Evolutionary conservation across 768 basidiomycete genomes (phyloP).

Genomic region (Mycena galericulata): DNA sequence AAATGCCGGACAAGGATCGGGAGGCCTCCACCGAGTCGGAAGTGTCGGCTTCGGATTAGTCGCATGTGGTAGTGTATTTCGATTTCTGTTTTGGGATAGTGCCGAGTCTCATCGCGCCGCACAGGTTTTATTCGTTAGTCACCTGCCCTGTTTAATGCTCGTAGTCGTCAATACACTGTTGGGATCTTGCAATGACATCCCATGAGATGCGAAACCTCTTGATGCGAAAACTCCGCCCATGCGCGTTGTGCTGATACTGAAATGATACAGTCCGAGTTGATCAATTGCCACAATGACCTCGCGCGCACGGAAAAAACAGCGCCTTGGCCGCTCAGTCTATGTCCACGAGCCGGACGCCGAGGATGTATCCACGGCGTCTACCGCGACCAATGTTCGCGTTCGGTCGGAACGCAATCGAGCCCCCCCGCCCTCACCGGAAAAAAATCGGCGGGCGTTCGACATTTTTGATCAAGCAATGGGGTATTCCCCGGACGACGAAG

Average conservation of each 20-base stretch:
- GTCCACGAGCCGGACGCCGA: background rate
- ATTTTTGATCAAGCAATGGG: conserved; percentile 11
- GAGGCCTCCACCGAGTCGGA: background rate
- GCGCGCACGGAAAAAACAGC: background rate
- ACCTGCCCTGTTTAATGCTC: too few relatives aligned
- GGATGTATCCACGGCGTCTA: background rate
- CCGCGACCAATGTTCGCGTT: background rate
- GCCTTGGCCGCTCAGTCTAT: background rate
- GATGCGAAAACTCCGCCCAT: too few relatives aligned
- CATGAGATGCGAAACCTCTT: too few relatives aligned
- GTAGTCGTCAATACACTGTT: too few relatives aligned
- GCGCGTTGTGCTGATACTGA: too few relatives aligned
- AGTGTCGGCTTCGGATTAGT: background rate
- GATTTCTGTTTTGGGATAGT: too few relatives aligned
- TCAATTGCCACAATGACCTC: background rate
- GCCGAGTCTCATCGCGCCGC: too few relatives aligned
- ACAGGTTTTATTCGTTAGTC: too few relatives aligned
- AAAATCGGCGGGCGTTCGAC: background rate
- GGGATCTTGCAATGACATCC: too few relatives aligned
- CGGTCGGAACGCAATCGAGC: background rate
- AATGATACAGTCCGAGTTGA: too few relatives aligned
- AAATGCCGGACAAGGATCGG: too few relatives aligned
- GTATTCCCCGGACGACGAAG: background rate
- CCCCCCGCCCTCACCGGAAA: conserved; percentile 9
- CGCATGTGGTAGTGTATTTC: background rate